phyloP scores from a whole-genome alignment of 352 stramenopile genomes.

The Globisporangium parvum region DNA sequence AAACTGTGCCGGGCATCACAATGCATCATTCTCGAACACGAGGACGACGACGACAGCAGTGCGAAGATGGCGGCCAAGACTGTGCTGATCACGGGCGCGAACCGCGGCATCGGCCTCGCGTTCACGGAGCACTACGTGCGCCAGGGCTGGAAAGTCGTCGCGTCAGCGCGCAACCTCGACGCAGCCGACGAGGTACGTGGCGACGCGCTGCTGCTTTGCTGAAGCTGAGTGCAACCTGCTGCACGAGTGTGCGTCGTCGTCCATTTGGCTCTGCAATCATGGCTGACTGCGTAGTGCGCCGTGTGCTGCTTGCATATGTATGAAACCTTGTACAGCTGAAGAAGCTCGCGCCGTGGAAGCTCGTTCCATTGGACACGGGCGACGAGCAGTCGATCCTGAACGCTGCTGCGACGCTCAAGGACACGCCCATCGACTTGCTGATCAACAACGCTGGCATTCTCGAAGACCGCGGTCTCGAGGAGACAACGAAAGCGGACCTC shows the following conservation, averaged over 20 bases:
- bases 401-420: conserved; percentile 30
- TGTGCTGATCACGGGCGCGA: conserved; percentile 32
- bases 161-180: conserved; percentile 15
- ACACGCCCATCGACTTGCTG: conserved; percentile 46
- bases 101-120: conserved; percentile 28
- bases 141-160: conserved; percentile 25
- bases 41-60: neutral
- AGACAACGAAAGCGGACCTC: conserved; percentile 44
- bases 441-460: conserved; percentile 71
- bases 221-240: too few relatives aligned
- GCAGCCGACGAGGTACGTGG: conserved; percentile 10
- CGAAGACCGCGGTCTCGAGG: conserved; percentile 18
- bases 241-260: too few relatives aligned
- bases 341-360: conserved; percentile 32
- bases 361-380: conserved; percentile 43
- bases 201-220: too few relatives aligned
- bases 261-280: too few relatives aligned
- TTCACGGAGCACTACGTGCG: conserved; percentile 26
- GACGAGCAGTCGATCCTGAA: conserved; percentile 46
- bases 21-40: too few relatives aligned
- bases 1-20: too few relatives aligned
- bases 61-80: conserved; percentile 16
- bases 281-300: too few relatives aligned
- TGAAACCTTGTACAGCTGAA: conserved; percentile 18
- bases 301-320: neutral